Percentiles rank a stretch among this genome's conserved stretches.
Evolutionary conservation across 1,284 basidiomycete genomes (phyloP).

Genomic region (Tilletia caries): DNA sequence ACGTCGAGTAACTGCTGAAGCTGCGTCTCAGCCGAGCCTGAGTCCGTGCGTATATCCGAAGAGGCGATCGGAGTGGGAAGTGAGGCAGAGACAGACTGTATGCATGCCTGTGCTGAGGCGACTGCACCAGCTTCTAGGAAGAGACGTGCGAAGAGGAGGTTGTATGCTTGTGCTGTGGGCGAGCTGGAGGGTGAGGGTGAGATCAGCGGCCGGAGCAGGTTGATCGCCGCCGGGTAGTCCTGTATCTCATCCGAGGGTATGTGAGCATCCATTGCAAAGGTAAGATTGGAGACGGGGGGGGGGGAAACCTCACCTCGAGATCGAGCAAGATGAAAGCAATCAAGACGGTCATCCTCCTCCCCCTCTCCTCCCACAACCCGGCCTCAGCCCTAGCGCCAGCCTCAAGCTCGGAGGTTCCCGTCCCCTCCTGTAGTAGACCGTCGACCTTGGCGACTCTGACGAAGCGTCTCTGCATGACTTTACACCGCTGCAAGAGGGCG

Average conservation of each 20-base stretch:
- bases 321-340: conserved; percentile 22
- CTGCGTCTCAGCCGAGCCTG: neutral
- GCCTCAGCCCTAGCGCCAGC: conserved; percentile 2
- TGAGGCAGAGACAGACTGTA: neutral
- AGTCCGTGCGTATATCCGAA: too few species aligned
- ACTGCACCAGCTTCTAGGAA: conserved; percentile 14
- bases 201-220: conserved; percentile 17
- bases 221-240: conserved; percentile 15
- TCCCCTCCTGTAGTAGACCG: neutral
- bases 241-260: neutral
- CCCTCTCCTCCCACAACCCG: conserved; percentile 21
- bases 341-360: conserved; percentile 21
- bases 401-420: neutral
- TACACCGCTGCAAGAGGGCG: conserved; percentile 15
- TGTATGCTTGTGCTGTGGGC: neutral
- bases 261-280: conserved; percentile 6
- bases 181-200: neutral
- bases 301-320: conserved; percentile 19
- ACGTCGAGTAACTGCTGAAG: neutral
- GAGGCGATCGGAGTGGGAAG: neutral
- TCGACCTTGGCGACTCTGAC: neutral
- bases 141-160: conserved; percentile 15
- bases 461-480: conserved; percentile 16
- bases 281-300: conserved; percentile 10
- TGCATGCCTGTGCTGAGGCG: conserved; percentile 1